Evolutionary conservation across 23 red algal genomes (phyloP), one percentile per base, ranked within the genome.

Genomic region (Gracilaria vermiculophylla): DNA sequence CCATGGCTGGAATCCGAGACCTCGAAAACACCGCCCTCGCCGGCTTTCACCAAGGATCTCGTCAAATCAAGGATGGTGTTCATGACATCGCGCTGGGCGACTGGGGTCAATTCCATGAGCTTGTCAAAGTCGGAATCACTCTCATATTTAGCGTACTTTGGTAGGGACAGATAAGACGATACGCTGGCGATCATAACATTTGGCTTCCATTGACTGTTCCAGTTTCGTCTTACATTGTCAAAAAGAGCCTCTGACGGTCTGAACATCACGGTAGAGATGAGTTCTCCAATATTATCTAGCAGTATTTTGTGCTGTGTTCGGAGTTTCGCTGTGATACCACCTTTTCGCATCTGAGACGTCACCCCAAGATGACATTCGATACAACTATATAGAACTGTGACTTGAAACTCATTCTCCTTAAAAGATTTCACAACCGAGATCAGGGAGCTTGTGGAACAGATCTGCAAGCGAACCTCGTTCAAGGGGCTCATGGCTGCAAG

Each of bases 401-500:
- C 23, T 9, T 4, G 34, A 24, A 20, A 24, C 3, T 39, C 21
- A 2, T 60, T 50, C 27, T 5, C 19, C 3, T 55, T 40, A 12
- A 8, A 39, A 20, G 19, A 23, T 34, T 42, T 49, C 49, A 79
- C 37, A 35, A 79, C 31, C 50, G 24, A 11, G 19, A 60, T 52
- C 76, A 79, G 1, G 3, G 76, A 54, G 17, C 34, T 35, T 34
- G 76, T 50, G 40, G 76, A 42, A 19, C 50, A 57, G 55, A 60
- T 60, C 25, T 79, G 50, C 45, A 79, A 11, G 27, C 76, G 76
- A 79, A 79, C 24, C 8, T 79, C 48, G 49, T 35, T 54, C 73
- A 25, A 10, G 1, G 64, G 64, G 37, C 64, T 73, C 42, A 73
- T 48, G 37, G 35, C 17, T 20, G 37, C 50, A 37, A 54, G 3